Evolutionary conservation across 2,329 filamentous ascomycete species (phyloP), one percentile per base, ranked within the genome.

Genomic region (Sordariomycetes sp.): DNA sequence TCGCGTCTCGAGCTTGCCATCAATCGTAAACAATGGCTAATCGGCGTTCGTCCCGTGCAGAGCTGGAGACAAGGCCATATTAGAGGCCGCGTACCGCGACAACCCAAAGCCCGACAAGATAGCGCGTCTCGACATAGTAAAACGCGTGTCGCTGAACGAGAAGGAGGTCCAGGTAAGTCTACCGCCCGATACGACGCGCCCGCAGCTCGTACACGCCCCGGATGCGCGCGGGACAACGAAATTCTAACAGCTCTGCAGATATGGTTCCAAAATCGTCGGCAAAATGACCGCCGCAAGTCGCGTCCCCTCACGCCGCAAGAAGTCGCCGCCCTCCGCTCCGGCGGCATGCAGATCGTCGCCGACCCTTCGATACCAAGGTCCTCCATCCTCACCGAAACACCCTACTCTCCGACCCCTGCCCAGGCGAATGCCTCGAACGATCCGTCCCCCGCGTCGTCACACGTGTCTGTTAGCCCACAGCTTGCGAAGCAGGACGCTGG

Each of bases 181-280:
- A 45, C 39, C 39, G 39, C 15, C 39, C 2, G 2, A n/a, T 15
- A 45, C 13, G 20, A 39, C 54, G 53, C 34, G 36, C 51, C 25
- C 5, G 24, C 48, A 25, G 24, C 48, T 12, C 10, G 20, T 28
- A 25, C 22, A 22, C 22, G 20, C 48, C 22, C 12, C 22, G 48
- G n/a, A 51, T 51, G 25, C 22, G 7, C 51, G 13, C 51, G 51
- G 22, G 7, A 58, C 62, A 61, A 56, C 61, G 12, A 8, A 50
- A 8, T 35, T 24, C 53, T 39, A 45, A 56, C 53, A 36, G 15
- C 17, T 50, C 53, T 54, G n/a, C 59, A 96, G 92, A 96, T 96
- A 64, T 97, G 92, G 92, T 96, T 96, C 72, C 92, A 96, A 67
- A 96, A 96, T 67, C 84, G 90, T 66, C 82, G 92, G 62, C 92